Percentiles rank a stretch among this genome's conserved stretches.
phyloP scores from a whole-genome alignment of 129 eudicot species.

The Saussurea involucrata region DNA sequence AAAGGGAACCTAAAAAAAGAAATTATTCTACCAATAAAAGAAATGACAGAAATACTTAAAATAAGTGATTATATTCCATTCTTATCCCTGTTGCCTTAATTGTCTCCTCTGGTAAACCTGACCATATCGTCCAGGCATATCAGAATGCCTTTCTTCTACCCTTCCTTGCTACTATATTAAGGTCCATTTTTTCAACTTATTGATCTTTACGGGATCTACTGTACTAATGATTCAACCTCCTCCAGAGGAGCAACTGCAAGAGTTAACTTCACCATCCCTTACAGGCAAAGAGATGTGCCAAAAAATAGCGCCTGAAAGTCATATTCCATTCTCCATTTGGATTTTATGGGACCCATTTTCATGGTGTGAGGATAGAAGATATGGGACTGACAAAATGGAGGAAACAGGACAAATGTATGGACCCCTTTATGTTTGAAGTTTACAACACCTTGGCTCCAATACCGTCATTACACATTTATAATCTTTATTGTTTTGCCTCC shows the following conservation, averaged over 20 bases:
- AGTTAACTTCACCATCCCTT: background rate
- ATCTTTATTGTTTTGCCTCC: background rate
- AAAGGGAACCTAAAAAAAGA: no score
- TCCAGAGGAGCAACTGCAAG: background rate
- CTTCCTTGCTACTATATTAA: background rate
- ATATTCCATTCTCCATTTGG: background rate
- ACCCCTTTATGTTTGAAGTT: background rate
- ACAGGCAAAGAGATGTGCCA: background rate
- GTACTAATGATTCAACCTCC: background rate
- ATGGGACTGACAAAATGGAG: background rate
- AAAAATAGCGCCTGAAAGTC: background rate
- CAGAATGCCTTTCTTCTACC: background rate
- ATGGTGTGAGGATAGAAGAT: background rate
- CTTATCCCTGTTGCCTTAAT: no score
- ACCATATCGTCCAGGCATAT: no score
- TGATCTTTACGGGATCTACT: background rate
- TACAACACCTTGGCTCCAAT: background rate
- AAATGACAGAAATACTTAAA: no score
- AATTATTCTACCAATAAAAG: no score
- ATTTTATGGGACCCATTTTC: background rate
- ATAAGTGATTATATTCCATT: no score
- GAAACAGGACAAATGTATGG: background rate
- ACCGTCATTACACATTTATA: background rate
- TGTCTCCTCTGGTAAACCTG: no score
- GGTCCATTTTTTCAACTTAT: background rate